Evolutionary conservation across 176 grass and related monocot genomes (phyloP).

Genomic region (Triticum turgidum): DNA sequence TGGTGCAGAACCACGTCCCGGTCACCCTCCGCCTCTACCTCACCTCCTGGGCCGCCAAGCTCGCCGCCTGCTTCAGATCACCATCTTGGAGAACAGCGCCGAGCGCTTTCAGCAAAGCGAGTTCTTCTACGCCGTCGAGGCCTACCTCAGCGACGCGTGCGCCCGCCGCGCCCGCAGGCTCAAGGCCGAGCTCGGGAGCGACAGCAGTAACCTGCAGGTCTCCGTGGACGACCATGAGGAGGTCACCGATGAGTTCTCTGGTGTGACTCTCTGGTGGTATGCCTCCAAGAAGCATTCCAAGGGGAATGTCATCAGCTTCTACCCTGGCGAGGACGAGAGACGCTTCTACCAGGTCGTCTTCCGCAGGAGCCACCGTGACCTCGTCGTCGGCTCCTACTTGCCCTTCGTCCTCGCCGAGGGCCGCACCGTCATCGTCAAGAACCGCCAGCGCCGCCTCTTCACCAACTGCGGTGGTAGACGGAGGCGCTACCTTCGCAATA

Average conservation of each 20-base stretch:
- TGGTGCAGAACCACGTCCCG: conserved; percentile 49
- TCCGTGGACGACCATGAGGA: conserved; percentile 62
- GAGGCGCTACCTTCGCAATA: too few species aligned
- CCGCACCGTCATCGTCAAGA: background rate
- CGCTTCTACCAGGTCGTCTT: conserved; percentile 14
- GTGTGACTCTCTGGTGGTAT: conserved; percentile 21
- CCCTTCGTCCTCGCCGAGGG: conserved; percentile 36
- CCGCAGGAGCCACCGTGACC: conserved; percentile 9
- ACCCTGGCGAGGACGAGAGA: background rate
- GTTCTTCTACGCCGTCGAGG: conserved; percentile 33
- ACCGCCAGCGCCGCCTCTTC: conserved; percentile 35
- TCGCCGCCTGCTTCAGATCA: conserved; percentile 38
- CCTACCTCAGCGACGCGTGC: conserved; percentile 60
- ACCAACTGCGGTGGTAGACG: background rate
- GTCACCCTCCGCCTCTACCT: background rate
- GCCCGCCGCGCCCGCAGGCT: conserved; percentile 40
- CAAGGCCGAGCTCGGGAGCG: conserved; percentile 48
- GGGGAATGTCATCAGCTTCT: conserved; percentile 10
- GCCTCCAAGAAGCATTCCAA: background rate
- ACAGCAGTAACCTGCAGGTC: conserved; percentile 41
- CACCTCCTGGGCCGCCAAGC: background rate
- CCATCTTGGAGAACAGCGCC: conserved; percentile 47
- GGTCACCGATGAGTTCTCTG: conserved; percentile 48
- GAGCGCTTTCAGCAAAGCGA: conserved; percentile 45
- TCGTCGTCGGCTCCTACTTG: conserved; percentile 30